Base-by-base conservation (phyloP, 345 rosid species). In the Corchorus capsularis region DNA sequence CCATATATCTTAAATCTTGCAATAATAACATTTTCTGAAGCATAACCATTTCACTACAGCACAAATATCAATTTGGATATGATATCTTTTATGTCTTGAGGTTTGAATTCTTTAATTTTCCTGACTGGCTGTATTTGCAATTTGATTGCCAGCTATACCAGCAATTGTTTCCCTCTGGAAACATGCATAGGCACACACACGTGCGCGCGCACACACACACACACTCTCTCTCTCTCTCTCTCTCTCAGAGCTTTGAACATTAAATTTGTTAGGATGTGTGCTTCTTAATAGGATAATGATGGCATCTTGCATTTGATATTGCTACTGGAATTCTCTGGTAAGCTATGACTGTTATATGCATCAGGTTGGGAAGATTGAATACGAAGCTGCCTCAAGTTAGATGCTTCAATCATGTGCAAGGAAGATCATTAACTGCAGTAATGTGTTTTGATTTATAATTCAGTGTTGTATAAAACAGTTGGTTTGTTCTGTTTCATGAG, bases 401-500 rank as follows among this genome's bases (percentile, higher is more conserved):
- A 69, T 69, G 27, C 60, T 55, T 34, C 19, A 5, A 15, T 55
- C 20, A 41, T 12, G 13, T 39, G 37, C 52, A 55, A 71, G 13
- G 35, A 39, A 41, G 63, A 55, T 39, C 52, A 20, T 54, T 11
- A 39, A 34, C 8, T 34, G 47, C 47, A 14, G 1, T 70, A 35
- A 32, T 35, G 17, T 71, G 63, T 71, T 71, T 70, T 54, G 35
- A 55, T 71, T 71, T 35, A n/a, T 32, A 39, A 4, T 39, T 71
- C 63, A 17, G 63, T 39, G 32, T 71, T 55, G 32, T 45, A 39
- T 39, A 35, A 6, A 52, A 56, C 41, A 39, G 39, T 14, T 56
- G 53, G 11, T 37, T 39, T 61, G 43, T 32, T 20, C 37, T 19
- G 63, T 71, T 55, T 55, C 6, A 54, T 14, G 35, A 20, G 50